Conservation (phyloP, 192 early-diverging fungal genomes). For the Umbelopsis sp. region DNA sequence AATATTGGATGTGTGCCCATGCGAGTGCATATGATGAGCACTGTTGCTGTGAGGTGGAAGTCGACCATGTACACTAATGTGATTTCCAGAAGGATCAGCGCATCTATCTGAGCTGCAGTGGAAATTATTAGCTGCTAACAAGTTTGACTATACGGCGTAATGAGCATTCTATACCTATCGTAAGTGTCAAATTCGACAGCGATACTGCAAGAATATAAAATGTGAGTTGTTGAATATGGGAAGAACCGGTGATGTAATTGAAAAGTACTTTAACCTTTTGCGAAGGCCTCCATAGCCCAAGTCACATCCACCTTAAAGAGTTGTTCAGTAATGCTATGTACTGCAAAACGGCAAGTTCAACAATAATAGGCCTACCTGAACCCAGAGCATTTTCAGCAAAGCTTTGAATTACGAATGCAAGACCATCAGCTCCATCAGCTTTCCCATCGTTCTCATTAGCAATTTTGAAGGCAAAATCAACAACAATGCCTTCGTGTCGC, state of each 20-base stretch:
- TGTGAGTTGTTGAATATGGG: neutral
- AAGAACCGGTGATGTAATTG: neutral
- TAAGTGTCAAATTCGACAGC: constrained; percentile 46
- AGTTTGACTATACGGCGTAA: no score
- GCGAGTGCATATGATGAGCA: constrained; percentile 33
- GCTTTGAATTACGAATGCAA: constrained; percentile 39
- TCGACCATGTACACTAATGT: constrained; percentile 40
- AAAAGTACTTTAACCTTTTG: constrained; percentile 24
- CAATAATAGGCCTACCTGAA: constrained; percentile 6
- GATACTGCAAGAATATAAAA: constrained; percentile 17
- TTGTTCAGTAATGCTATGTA: neutral
- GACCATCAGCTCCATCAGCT: constrained; percentile 32
- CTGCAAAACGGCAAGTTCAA: neutral
- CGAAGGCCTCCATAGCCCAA: constrained; percentile 39
- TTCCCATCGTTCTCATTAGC: constrained; percentile 22
- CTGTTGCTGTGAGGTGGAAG: constrained; percentile 22
- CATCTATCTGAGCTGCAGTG: constrained; percentile 28
- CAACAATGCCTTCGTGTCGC: constrained; percentile 10
- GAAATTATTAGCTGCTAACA: no score
- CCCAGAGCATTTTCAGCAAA: constrained; percentile 23
- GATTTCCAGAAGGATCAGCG: constrained; percentile 38
- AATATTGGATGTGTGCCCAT: constrained; percentile 30
- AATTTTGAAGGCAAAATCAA: constrained; percentile 35
- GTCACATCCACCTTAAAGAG: constrained; percentile 30
- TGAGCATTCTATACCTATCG: constrained; percentile 21